A percentile compares a stretch with the other conserved stretches of the same genome.
Evolutionary conservation across 2,329 filamentous ascomycete genomes (phyloP).

Genomic region (Aspergillus tanneri): DNA sequence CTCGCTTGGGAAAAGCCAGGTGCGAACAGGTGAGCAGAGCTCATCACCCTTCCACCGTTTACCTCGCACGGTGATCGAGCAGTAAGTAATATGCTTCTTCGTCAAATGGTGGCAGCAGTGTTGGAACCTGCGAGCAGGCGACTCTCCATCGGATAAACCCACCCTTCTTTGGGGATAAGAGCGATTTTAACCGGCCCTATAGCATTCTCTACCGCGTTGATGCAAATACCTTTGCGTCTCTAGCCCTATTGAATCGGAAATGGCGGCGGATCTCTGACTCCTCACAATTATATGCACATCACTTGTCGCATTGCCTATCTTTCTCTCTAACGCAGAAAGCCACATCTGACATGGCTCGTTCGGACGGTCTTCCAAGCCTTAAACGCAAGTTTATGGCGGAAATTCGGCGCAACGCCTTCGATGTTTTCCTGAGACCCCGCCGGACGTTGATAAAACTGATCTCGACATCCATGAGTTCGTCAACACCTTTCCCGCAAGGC

Average conservation of each 20-base stretch:
- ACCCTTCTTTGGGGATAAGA: too few species aligned
- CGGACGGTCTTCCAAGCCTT: slow-evolving; percentile 57
- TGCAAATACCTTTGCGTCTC: slow-evolving; percentile 49
- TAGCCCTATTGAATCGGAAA: slow-evolving; percentile 45
- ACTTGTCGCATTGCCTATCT: slow-evolving; percentile 46
- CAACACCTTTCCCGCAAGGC: slow-evolving; percentile 73
- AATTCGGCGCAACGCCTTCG: slow-evolving; percentile 74
- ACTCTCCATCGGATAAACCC: too few species aligned
- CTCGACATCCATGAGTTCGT: slow-evolving; percentile 79
- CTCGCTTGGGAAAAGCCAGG: slow-evolving; percentile 4
- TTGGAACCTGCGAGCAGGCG: too few species aligned
- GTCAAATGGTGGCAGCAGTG: too few species aligned
- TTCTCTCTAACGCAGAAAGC: slow-evolving; percentile 40
- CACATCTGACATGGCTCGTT: slow-evolving; percentile 33
- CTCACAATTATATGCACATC: slow-evolving; percentile 47
- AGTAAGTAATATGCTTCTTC: slow-evolving; percentile 28
- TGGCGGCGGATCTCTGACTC: slow-evolving; percentile 47
- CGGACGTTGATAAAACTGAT: slow-evolving; percentile 75
- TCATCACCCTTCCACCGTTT: slow-evolving; percentile 24
- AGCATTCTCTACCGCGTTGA: slow-evolving; percentile 51
- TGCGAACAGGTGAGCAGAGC: slow-evolving; percentile 9
- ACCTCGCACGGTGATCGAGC: slow-evolving; percentile 30
- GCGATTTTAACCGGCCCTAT: slow-evolving; percentile 22
- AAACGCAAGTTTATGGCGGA: slow-evolving; percentile 67
- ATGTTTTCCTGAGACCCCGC: slow-evolving; percentile 69